Evolutionary conservation across 2,329 filamentous ascomycete species (phyloP).

Genomic region (Orbilia ellipsospora): DNA sequence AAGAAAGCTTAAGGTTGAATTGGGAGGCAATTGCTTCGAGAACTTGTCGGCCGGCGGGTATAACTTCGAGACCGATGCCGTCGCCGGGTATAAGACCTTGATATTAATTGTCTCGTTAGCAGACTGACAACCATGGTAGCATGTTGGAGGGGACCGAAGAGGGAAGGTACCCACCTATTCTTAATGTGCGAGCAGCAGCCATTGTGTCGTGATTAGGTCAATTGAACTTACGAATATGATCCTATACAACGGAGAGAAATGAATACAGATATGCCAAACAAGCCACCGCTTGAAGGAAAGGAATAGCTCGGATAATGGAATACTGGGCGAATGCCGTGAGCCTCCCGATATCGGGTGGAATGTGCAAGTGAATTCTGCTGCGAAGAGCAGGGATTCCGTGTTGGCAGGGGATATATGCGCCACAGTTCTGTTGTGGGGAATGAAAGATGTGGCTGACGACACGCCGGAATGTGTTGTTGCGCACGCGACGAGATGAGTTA

Average conservation of each 20-base stretch:
- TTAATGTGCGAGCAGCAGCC: constrained; percentile 50
- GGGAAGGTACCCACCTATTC: constrained; percentile 51
- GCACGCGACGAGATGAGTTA: constrained; percentile 22
- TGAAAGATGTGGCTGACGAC: constrained; percentile 5
- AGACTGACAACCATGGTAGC: constrained; percentile 9
- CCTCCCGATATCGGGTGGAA: constrained; percentile 51
- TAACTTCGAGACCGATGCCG: constrained; percentile 98
- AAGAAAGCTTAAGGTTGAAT: constrained; percentile 92
- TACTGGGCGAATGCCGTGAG: constrained; percentile 2
- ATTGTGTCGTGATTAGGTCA: constrained; percentile 19
- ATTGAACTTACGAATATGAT: neutral
- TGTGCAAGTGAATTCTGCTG: neutral
- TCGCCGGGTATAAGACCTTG: constrained; percentile 95
- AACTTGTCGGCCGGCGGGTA: constrained; percentile 88
- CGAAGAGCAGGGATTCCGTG: constrained; percentile 11
- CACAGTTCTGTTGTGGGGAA: neutral
- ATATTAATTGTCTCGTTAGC: constrained; percentile 33
- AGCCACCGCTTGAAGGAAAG: neutral
- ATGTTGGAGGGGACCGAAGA: constrained; percentile 17
- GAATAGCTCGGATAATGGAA: constrained; percentile 23
- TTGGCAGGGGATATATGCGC: neutral
- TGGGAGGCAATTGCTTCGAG: constrained; percentile 93
- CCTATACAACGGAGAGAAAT: neutral
- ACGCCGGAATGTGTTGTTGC: neutral
- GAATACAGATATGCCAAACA: neutral